Evolutionary conservation across 441 rosid genomes (phyloP).

Genomic region (Jatropha podagrica): DNA sequence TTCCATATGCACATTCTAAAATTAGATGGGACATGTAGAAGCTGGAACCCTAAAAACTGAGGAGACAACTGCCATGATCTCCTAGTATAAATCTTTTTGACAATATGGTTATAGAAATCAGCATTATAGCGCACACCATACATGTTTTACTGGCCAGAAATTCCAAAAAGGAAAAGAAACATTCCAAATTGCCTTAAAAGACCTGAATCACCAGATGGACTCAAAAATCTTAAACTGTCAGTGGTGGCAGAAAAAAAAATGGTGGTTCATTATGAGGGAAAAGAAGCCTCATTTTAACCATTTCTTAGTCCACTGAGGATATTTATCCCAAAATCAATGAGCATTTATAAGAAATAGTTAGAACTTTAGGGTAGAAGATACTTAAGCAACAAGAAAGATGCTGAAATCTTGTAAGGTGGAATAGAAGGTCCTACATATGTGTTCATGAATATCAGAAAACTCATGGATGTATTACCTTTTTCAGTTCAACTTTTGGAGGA

Average conservation of each 20-base stretch:
- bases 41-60: neutral
- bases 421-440: conserved; percentile 9
- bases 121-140: neutral
- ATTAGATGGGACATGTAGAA: neutral
- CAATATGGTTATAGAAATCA: neutral
- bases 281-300: neutral
- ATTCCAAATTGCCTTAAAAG: no score
- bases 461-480: conserved; percentile 52
- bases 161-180: neutral
- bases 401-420: neutral
- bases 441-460: neutral
- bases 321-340: conserved; percentile 3
- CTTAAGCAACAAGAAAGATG: conserved; percentile 2
- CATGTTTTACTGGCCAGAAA: neutral
- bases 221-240: neutral
- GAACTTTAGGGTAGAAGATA: conserved; percentile 6
- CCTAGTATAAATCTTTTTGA: neutral
- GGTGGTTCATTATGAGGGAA: neutral
- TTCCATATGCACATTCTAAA: neutral
- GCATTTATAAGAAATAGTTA: neutral
- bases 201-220: neutral
- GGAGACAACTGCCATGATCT: neutral
- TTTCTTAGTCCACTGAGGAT: neutral
- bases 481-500: conserved; percentile 80
- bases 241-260: no score